Conservation (phyloP, 2,329 filamentous ascomycete genomes). For the Alternaria angustiovoidea region DNA sequence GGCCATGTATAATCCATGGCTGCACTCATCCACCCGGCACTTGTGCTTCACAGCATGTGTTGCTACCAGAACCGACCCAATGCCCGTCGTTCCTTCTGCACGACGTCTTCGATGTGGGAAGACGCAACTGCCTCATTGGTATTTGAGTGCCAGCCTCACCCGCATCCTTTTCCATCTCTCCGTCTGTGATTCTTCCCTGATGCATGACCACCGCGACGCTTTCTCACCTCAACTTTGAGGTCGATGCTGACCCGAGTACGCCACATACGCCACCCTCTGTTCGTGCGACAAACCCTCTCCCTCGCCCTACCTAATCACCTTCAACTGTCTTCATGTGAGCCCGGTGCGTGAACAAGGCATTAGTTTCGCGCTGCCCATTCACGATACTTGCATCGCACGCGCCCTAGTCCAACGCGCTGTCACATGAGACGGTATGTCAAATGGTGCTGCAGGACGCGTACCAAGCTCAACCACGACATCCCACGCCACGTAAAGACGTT, state of each 20-base stretch:
- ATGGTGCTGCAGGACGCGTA: background rate
- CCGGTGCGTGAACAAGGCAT: background rate
- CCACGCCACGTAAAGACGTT: slow-evolving; percentile 44
- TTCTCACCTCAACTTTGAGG: slow-evolving; percentile 31
- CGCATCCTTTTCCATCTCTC: background rate
- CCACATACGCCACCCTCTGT: slow-evolving; percentile 3
- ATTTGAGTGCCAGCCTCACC: slow-evolving; percentile 7
- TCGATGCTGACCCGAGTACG: slow-evolving; percentile 18
- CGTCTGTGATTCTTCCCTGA: background rate
- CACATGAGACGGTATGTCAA: slow-evolving; percentile 9
- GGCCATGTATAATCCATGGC: slow-evolving; percentile 19
- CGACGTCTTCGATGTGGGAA: slow-evolving; percentile 12
- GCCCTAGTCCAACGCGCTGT: slow-evolving; percentile 6
- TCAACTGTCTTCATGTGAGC: background rate
- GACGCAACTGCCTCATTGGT: slow-evolving; percentile 9
- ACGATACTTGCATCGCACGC: background rate
- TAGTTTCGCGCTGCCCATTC: background rate
- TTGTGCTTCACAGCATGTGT: slow-evolving; percentile 9
- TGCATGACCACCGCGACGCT: slow-evolving; percentile 1
- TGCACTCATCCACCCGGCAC: slow-evolving; percentile 11
- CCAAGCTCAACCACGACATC: slow-evolving; percentile 21
- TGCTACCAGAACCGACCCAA: slow-evolving; percentile 6
- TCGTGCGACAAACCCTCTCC: background rate
- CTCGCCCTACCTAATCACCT: background rate
- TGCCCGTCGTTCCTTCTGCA: slow-evolving; percentile 18